Base-by-base conservation (phyloP, 2,329 filamentous ascomycete genomes). In the Alternaria dauci region DNA sequence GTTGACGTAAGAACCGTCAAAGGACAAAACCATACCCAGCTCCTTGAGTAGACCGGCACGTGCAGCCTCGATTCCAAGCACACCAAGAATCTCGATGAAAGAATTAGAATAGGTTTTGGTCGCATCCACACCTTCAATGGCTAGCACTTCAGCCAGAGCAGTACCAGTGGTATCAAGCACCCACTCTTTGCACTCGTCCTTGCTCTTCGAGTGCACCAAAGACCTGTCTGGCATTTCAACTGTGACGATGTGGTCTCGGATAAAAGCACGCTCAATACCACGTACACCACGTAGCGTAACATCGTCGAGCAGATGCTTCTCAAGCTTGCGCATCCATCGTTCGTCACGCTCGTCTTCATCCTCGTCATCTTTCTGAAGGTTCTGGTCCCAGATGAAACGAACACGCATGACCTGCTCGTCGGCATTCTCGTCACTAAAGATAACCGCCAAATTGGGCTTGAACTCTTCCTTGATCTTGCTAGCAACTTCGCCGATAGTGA, bases 1-100 rank as follows among this genome's bases (percentile, higher is more conserved):
- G 79, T 99, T 99, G 86, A 99, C 95, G 78, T 99, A 99, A 14
- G 95, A 98, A 87, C 96, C 96, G 77, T 98, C 95, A 77, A 99
- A 99, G 26, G 95, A 94, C 82, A 99, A 82, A 76, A 99, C 95
- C 74, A 93, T 89, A 30, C 91, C 93, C 84, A 99, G 81, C 78
- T 99, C 96, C 63, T 91, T 89, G 69, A 97, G 88, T 59, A 99
- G 85, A 55, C 94, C 91, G 48, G 91, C 88, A 73, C 95, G 91
- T 62, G 93, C 93, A 67, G 93, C 96, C 78, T 99, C 95, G 66
- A 99, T 99, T 76, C 95, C 95, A 65, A 99, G 95, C 9, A 97
- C 93, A 67, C 94, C 91, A 44, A 97, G 91, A 70, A 97, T 89
- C 80, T 99, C 94, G 78, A 94, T 93, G 78, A 99, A 91, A 74